phyloP scores from a whole-genome alignment of 225 moss, liverwort and hornwort genomes.

The Sphagnum contortum region DNA sequence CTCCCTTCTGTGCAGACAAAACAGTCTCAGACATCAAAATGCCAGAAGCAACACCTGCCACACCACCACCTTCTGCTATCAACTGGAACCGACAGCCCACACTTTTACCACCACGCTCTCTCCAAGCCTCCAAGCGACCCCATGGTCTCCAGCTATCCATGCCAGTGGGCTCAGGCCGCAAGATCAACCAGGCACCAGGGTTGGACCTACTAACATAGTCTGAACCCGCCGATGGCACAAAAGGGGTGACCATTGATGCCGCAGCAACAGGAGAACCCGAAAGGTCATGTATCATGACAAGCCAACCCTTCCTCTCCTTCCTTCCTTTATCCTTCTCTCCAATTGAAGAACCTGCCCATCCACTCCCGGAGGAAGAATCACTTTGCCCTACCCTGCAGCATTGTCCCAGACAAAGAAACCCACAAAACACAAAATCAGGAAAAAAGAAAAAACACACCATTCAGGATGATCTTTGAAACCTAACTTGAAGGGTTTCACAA shows the following conservation, averaged over 20 bases:
- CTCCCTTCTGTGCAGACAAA: slow-evolving; percentile 52
- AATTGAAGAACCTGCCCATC: slow-evolving; percentile 22
- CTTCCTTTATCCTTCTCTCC: slow-evolving; percentile 47
- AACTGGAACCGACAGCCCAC: slow-evolving; percentile 73
- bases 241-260: slow-evolving; percentile 83
- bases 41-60: slow-evolving; percentile 47
- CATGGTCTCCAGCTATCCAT: slow-evolving; percentile 68
- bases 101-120: slow-evolving; percentile 57
- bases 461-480: too few species aligned
- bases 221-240: slow-evolving; percentile 70
- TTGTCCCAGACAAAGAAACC: background rate
- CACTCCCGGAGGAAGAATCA: slow-evolving; percentile 40
- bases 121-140: slow-evolving; percentile 78
- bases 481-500: too few species aligned
- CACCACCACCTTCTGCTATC: slow-evolving; percentile 53
- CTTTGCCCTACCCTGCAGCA: slow-evolving; percentile 49
- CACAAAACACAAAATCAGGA: background rate
- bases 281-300: slow-evolving; percentile 75
- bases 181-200: slow-evolving; percentile 78
- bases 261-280: slow-evolving; percentile 77
- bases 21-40: slow-evolving; percentile 46
- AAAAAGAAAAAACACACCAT: background rate
- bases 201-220: slow-evolving; percentile 70
- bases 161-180: slow-evolving; percentile 57
- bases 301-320: slow-evolving; percentile 75